These are phyloP conservation scores for Camillea tinctor DNA, from an alignment of 2,329 filamentous ascomycete species.

Conservation along the genomic window DNA sequence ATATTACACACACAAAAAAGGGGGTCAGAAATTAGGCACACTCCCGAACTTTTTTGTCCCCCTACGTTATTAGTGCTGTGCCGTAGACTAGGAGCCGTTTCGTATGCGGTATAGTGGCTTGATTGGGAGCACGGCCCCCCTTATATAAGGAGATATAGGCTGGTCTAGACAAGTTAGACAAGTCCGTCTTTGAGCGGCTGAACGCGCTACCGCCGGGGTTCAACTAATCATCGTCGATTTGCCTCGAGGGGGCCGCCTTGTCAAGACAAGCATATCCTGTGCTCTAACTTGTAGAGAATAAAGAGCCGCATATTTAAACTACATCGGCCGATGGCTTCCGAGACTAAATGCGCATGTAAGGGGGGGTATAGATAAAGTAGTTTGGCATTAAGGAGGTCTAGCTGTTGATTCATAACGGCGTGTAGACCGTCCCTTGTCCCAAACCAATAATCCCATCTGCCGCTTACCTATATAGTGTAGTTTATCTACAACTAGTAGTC, in stretches of 20 bases:
- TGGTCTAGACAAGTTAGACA: not conserved
- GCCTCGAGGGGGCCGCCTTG: too few species aligned
- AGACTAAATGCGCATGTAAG: too few species aligned
- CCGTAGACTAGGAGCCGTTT: not conserved
- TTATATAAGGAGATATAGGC: not conserved
- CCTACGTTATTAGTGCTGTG: not conserved
- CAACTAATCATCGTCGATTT: not conserved
- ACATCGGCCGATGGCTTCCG: not conserved
- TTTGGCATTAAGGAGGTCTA: too few species aligned
- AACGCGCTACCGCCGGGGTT: not conserved
- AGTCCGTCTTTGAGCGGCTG: not conserved
- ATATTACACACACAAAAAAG: not conserved
- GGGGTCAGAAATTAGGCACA: not conserved
- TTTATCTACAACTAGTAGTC: too few species aligned
- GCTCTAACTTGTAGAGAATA: too few species aligned
- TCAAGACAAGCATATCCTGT: too few species aligned
- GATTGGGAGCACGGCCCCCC: not conserved
- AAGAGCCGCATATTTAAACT: not conserved
- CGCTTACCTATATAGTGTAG: too few species aligned
- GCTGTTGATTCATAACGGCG: too few species aligned
- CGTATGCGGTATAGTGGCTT: not conserved
- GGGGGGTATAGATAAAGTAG: too few species aligned
- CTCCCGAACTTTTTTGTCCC: not conserved
- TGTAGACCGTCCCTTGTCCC: too few species aligned
- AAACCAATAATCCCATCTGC: too few species aligned